Evolutionary conservation across 2,329 filamentous ascomycete genomes (phyloP).

Genomic region (Scytalidium sp.): DNA sequence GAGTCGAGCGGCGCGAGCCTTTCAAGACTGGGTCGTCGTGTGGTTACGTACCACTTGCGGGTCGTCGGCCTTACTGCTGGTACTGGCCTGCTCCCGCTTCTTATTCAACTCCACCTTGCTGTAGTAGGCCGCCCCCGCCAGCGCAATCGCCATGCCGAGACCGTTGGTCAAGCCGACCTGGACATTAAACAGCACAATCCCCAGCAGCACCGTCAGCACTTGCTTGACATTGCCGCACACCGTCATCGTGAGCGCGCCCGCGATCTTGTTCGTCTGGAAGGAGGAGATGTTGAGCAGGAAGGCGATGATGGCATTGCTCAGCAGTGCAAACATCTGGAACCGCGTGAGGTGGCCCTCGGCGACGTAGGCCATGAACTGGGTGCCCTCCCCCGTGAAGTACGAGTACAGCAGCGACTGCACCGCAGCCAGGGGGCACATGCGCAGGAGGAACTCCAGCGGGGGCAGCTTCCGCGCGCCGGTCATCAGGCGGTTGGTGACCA

Average conservation of each 20-base stretch:
- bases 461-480: constrained; percentile 56
- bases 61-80: too few relatives aligned
- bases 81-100: constrained; percentile 32
- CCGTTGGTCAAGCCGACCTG: constrained; percentile 50
- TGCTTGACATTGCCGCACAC: constrained; percentile 59
- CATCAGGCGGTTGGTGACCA: constrained; percentile 63
- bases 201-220: constrained; percentile 51
- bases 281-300: constrained; percentile 55
- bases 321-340: constrained; percentile 31
- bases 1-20: too few relatives aligned
- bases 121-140: constrained; percentile 55
- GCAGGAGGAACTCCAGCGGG: constrained; percentile 57
- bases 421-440: constrained; percentile 60
- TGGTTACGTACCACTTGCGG: too few relatives aligned
- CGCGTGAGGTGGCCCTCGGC: constrained; percentile 29
- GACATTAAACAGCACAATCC: constrained; percentile 51
- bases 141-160: constrained; percentile 52
- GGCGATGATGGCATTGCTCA: constrained; percentile 51
- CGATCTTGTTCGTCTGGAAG: constrained; percentile 56
- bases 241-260: constrained; percentile 57
- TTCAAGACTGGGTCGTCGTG: too few relatives aligned
- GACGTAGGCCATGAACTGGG: constrained; percentile 31
- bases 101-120: constrained; percentile 54
- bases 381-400: constrained; percentile 49
- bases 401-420: constrained; percentile 52